Evolutionary conservation across 768 basidiomycete genomes (phyloP).

Genomic region (Pleurotus platypus): DNA sequence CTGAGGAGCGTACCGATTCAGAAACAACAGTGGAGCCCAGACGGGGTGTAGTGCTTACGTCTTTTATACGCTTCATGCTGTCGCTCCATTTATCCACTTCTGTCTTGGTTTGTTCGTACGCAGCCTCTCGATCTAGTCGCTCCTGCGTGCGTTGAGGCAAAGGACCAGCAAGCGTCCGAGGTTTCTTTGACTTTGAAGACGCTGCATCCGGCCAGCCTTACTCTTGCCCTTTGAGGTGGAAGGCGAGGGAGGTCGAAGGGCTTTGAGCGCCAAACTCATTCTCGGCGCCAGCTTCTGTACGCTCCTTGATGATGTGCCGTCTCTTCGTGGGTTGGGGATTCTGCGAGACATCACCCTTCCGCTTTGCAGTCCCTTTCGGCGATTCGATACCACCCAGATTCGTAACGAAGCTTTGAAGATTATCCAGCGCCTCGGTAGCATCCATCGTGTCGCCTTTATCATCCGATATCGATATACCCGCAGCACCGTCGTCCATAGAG

Average conservation of each 20-base stretch:
- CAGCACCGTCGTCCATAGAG: slow-evolving; percentile 23
- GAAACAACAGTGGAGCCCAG: too few relatives aligned
- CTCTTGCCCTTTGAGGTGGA: slow-evolving; percentile 49
- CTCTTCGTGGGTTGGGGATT: slow-evolving; percentile 43
- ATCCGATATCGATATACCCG: slow-evolving; percentile 25
- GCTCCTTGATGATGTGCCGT: slow-evolving; percentile 60
- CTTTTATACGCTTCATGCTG: slow-evolving; percentile 88
- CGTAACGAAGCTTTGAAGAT: slow-evolving; percentile 71
- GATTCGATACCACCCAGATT: slow-evolving; percentile 42
- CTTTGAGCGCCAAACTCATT: slow-evolving; percentile 77
- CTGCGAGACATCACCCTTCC: slow-evolving; percentile 18
- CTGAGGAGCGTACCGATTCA: not conserved
- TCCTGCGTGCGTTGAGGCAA: slow-evolving; percentile 86
- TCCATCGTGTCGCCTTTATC: slow-evolving; percentile 45
- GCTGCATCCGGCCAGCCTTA: not conserved
- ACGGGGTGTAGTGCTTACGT: slow-evolving; percentile 41
- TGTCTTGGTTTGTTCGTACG: slow-evolving; percentile 88
- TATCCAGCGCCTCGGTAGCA: slow-evolving; percentile 54
- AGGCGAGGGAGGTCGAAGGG: slow-evolving; percentile 39
- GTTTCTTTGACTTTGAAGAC: slow-evolving; percentile 1
- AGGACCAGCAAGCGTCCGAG: slow-evolving; percentile 70
- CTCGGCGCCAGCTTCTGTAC: slow-evolving; percentile 76
- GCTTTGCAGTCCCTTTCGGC: slow-evolving; percentile 67
- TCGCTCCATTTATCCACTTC: slow-evolving; percentile 88
- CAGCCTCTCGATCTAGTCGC: slow-evolving; percentile 87